Base-by-base conservation (phyloP, 495 filamentous ascomycete species). In the Penicillium roqueforti region DNA sequence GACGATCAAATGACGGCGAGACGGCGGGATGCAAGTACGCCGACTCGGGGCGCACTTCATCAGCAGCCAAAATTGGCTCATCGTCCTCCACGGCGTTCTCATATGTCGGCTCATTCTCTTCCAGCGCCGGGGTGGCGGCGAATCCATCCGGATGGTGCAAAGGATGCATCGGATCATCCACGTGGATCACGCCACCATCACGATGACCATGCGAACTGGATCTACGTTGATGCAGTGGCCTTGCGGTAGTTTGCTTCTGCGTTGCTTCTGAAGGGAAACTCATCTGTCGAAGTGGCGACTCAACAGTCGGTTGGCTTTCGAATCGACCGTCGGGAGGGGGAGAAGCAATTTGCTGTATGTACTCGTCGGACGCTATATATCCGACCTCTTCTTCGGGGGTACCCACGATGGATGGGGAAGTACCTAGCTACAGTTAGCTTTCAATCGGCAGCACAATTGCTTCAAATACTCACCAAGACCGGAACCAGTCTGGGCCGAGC, bases 51-150 rank as follows among this genome's bases (percentile, higher is more conserved):
- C 87, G 83, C 16, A 96, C 80, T 70, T 97, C 92, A 63, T 99
- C 93, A 2, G 90, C 82, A 18, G 93, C 95, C 38, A 99, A 74
- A 54, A 99, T 97, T 0, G 92, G 90, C 51, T 88, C 83, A 3
- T 81, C 77, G 19, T 77, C 70, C 7, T 80, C 77, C 10, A 53
- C 47, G 10, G 53, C 53, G 1, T 23, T 39, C 16, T 60, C 54
- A 6, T n/a, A 16, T 1, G 51, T 53, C 13, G 54, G 42, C 10
- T 62, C 55, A 22, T 36, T 36, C 14, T 52, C 50, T 43, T 65
- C 54, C 7, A 51, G 1, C 2, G 47, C 54, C 25, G 59, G 70
- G 5, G 73, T 70, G 13, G 63, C 65, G 41, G 74, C 77, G 61
- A 84, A 81, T 34, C 82, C 79, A 68, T 83, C 76, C 37, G 84